Conservation (phyloP, 345 rosid genomes). For the Populus simonii region DNA sequence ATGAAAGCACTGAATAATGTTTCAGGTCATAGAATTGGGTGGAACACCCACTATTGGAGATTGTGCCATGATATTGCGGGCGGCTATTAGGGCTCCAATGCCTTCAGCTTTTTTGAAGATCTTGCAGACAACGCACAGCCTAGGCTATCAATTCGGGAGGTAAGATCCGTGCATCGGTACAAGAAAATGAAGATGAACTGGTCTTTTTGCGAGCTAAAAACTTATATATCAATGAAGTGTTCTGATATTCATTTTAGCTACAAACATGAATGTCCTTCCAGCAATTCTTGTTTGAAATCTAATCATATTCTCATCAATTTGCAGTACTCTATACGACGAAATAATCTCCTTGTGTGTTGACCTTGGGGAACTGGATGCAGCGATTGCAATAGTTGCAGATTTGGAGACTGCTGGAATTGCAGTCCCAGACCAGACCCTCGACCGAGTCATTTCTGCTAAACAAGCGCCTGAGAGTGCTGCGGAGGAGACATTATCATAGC, state of each 20-base stretch:
- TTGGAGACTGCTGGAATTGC: conserved; percentile 71
- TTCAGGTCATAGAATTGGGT: conserved; percentile 83
- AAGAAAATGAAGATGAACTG: not conserved
- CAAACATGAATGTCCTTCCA: not conserved
- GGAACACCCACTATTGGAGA: conserved; percentile 87
- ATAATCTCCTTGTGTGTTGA: conserved; percentile 72
- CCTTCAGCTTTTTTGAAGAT: conserved; percentile 87
- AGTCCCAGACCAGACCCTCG: conserved; percentile 66
- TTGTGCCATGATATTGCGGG: conserved; percentile 79
- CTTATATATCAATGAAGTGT: not conserved
- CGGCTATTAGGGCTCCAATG: conserved; percentile 80
- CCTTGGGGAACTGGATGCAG: conserved; percentile 86
- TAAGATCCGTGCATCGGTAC: conserved; percentile 18
- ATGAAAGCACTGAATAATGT: conserved; percentile 8
- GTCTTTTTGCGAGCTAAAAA: not conserved
- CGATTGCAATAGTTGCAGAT: conserved; percentile 84
- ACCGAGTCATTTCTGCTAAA: conserved; percentile 70
- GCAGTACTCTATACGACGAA: conserved; percentile 87
- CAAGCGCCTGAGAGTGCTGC: conserved; percentile 39
- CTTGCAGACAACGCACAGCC: conserved; percentile 71
- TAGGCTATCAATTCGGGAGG: conserved; percentile 85
- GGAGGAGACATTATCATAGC: conserved; percentile 23
- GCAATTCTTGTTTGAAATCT: not conserved
- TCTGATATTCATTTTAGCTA: not conserved
- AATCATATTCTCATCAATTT: conserved; percentile 13